Evolutionary conservation across 1,139 yeast genomes (phyloP), one percentile per base, ranked within the genome.

Genomic region (Suhomyces choctaworum): DNA sequence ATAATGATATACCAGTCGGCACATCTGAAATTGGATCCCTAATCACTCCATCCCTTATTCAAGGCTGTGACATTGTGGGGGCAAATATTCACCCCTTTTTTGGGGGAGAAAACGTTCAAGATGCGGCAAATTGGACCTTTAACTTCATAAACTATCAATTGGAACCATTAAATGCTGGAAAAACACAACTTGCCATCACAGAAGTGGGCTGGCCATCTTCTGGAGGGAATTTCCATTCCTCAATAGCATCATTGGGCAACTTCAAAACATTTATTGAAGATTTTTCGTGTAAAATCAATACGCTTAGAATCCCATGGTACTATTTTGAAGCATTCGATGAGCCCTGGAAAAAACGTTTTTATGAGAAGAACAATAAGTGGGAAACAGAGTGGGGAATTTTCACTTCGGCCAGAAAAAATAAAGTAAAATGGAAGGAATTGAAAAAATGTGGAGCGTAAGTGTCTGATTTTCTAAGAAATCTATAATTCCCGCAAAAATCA

Each of bases 301-400:
- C 52, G 11, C 46, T 52, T 10, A 47, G 56, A 3, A 58, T 69
- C 31, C 76, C 73, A 0, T 82, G 82, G 80, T 81, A 64, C 49
- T 81, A 71, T 62, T 79, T 80, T 51, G 87, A 82, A 50, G 88
- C 85, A 0, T 81, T 80, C 56, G 88, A 82, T 56, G 85, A 80
- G 50, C 85, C 86, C 0, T 80, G 87, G 86, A 81, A 80, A 45
- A 56, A 59, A 34, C 54, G 75, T 0, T 78, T 72, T 52, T 70
- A 76, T 52, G 72, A 71, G 19, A 66, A 59, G 0, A 65, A 64
- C 4, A 63, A 69, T 33, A 57, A 55, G 37, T 81, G 87, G 88
- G 88, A 81, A 50, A 75, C 85, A 0, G 79, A 80, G 47, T 82
- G 88, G 88, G 89, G 88, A 0, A 43, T 82, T 9, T 80, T 82